phyloP scores from a whole-genome alignment of 805 yeast species.

The Candida takata region DNA sequence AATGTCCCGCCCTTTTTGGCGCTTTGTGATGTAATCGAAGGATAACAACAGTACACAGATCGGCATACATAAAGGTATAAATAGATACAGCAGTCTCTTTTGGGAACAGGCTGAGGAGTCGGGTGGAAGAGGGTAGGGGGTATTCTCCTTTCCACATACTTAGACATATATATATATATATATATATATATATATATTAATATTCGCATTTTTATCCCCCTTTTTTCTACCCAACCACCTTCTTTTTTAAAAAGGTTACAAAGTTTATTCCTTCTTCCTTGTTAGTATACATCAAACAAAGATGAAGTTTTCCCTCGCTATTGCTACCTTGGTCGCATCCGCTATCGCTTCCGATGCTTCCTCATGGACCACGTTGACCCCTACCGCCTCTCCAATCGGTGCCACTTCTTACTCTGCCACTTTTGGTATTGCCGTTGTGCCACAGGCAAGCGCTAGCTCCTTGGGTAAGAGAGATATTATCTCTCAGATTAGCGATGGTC shows the following conservation, averaged over 20 bases:
- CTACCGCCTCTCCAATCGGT: slow-evolving; percentile 44
- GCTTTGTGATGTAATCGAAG: too few species aligned
- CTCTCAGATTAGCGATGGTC: slow-evolving; percentile 58
- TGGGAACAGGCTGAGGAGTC: too few species aligned
- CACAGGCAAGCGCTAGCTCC: slow-evolving; percentile 26
- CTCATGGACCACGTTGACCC: slow-evolving; percentile 70
- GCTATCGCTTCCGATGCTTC: slow-evolving; percentile 59
- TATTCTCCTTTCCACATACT: too few species aligned
- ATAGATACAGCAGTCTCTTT: too few species aligned
- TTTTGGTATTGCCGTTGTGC: slow-evolving; percentile 65
- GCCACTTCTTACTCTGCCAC: slow-evolving; percentile 50
- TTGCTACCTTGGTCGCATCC: slow-evolving; percentile 37
- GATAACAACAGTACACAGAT: too few species aligned
- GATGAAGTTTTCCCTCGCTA: slow-evolving; percentile 23
- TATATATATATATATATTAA: too few species aligned
- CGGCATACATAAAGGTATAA: too few species aligned
- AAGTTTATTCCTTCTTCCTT: not conserved
- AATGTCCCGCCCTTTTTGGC: too few species aligned
- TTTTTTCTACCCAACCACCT: not conserved
- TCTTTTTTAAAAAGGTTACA: not conserved
- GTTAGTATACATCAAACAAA: not conserved
- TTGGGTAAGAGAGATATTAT: slow-evolving; percentile 35
- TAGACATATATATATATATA: too few species aligned
- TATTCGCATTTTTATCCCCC: too few species aligned
- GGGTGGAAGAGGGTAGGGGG: too few species aligned